These are phyloP conservation scores for Inosperma sp. DNA, from an alignment of 768 basidiomycete species.

Conservation along the genomic window DNA sequence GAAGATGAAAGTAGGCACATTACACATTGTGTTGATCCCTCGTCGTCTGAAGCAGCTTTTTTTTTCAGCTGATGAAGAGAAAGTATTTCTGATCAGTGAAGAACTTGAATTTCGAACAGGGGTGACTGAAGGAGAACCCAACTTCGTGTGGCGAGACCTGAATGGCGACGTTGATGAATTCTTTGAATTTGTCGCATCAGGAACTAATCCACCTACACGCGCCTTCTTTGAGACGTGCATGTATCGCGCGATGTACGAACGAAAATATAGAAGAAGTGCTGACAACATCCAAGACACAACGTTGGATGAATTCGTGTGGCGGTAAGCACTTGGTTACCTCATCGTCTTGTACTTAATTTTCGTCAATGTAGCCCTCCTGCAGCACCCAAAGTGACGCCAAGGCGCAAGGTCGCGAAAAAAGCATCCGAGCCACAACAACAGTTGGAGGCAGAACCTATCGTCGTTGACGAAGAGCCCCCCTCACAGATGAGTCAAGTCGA, in stretches of 20 bases:
- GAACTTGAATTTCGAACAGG: constrained; percentile 83
- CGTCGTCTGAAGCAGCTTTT: not conserved
- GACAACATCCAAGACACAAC: constrained; percentile 63
- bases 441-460: constrained; percentile 9
- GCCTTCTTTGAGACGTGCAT: constrained; percentile 92
- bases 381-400: constrained; percentile 24
- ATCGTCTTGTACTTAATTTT: not conserved
- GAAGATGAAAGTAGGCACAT: too few relatives aligned
- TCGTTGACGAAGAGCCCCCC: constrained; percentile 12
- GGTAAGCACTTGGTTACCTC: constrained; percentile 44
- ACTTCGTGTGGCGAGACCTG: constrained; percentile 88
- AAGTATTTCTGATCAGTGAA: constrained; percentile 86
- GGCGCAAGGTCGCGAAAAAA: constrained; percentile 29
- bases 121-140: constrained; percentile 68
- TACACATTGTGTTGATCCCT: too few relatives aligned
- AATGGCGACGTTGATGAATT: constrained; percentile 89
- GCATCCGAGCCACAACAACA: constrained; percentile 5
- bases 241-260: constrained; percentile 95
- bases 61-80: constrained; percentile 90
- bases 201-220: constrained; percentile 74
- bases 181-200: constrained; percentile 85
- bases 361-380: constrained; percentile 32
- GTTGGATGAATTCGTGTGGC: constrained; percentile 77
- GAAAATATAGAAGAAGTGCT: constrained; percentile 75
- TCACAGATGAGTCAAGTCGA: constrained; percentile 10